phyloP scores from a whole-genome alignment of 441 rosid species.

The California macrophylla region DNA sequence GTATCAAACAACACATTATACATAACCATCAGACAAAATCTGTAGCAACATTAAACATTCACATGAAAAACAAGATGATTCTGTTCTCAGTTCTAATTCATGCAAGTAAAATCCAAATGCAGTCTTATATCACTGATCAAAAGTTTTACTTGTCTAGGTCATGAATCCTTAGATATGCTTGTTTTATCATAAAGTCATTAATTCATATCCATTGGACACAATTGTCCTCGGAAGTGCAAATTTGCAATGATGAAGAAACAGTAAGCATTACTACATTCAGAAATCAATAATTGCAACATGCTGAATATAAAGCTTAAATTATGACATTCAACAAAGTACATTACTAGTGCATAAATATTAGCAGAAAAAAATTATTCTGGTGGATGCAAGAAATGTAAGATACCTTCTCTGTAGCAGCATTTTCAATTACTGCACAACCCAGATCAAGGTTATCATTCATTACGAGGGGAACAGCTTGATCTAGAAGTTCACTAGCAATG shows the following conservation, averaged over 20 bases:
- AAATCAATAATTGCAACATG: background rate
- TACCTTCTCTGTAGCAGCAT: constrained; percentile 97
- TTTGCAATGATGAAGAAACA: background rate
- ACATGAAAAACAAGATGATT: background rate
- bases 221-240: background rate
- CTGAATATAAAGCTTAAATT: background rate
- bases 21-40: background rate
- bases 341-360: background rate
- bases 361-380: background rate
- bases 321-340: background rate
- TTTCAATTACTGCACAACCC: constrained; percentile 96
- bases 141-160: background rate
- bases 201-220: background rate
- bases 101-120: background rate
- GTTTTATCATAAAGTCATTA: background rate
- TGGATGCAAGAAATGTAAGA: background rate
- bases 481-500: constrained; percentile 56
- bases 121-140: background rate
- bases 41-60: background rate
- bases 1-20: background rate
- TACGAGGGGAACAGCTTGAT: constrained; percentile 88
- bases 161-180: background rate
- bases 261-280: background rate
- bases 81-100: background rate
- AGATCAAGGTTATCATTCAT: constrained; percentile 98